phyloP scores from a whole-genome alignment of 2,329 filamentous ascomycete species.

The Pseudogymnoascus sp. region DNA sequence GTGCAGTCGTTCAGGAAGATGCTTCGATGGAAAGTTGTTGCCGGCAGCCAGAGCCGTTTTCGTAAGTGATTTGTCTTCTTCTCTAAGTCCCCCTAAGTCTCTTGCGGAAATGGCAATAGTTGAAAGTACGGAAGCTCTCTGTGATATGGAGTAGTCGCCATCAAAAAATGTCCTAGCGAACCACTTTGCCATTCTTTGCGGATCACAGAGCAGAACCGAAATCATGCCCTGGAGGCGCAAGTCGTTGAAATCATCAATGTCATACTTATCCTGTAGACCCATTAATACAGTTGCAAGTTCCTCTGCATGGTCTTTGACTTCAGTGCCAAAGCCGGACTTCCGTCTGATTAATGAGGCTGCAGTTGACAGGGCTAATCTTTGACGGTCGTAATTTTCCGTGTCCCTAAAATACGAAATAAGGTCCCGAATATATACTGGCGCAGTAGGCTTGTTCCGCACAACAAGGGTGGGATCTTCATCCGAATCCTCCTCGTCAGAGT shows the following conservation, averaged over 20 bases:
- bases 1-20: slow-evolving; percentile 65
- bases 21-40: slow-evolving; percentile 68
- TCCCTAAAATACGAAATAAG: slow-evolving; percentile 72
- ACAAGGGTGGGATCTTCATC: slow-evolving; percentile 88
- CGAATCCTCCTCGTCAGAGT: slow-evolving; percentile 81
- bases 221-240: slow-evolving; percentile 73
- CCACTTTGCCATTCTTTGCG: slow-evolving; percentile 72
- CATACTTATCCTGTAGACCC: slow-evolving; percentile 76
- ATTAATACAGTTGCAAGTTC: slow-evolving; percentile 70
- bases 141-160: slow-evolving; percentile 81
- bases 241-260: slow-evolving; percentile 68
- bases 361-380: slow-evolving; percentile 68
- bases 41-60: slow-evolving; percentile 34
- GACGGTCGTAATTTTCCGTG: slow-evolving; percentile 73
- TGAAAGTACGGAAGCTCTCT: slow-evolving; percentile 73
- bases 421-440: slow-evolving; percentile 86
- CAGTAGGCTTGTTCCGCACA: slow-evolving; percentile 69
- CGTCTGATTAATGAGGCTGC: slow-evolving; percentile 75
- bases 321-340: slow-evolving; percentile 80
- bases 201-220: slow-evolving; percentile 67
- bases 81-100: slow-evolving; percentile 69
- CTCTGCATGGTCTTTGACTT: slow-evolving; percentile 75
- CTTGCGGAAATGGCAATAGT: slow-evolving; percentile 73
- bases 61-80: slow-evolving; percentile 31
- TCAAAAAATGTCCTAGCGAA: slow-evolving; percentile 80